A percentile compares a stretch with the other conserved stretches of the same genome.
Evolutionary conservation across 2,329 filamentous ascomycete species (phyloP).

Genomic region (Paracamarosporium sp.): DNA sequence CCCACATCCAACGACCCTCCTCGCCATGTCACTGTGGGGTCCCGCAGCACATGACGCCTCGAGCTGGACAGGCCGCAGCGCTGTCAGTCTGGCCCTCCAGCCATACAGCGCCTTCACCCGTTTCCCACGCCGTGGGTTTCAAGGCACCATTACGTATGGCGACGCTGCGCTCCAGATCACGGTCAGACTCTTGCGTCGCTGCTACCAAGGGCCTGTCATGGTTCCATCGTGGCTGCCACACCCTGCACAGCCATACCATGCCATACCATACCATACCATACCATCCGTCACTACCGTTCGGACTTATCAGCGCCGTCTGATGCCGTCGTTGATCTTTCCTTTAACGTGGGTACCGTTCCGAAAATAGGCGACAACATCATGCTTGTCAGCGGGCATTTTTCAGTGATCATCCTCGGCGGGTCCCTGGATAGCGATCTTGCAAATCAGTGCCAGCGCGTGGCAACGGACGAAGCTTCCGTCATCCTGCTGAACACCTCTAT

Average conservation of each 20-base stretch:
- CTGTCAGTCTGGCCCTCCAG: constrained; percentile 10
- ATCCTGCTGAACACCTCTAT: too few relatives aligned
- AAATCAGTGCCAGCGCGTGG: background rate
- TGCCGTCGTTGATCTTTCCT: background rate
- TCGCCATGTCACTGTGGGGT: constrained; percentile 16
- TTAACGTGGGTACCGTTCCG: background rate
- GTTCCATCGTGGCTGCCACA: constrained; percentile 5
- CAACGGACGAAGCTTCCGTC: background rate
- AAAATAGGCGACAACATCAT: background rate
- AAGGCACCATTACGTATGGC: constrained; percentile 32
- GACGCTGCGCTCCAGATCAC: constrained; percentile 18
- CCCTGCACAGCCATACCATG: constrained; percentile 6
- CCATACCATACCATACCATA: constrained; percentile 7
- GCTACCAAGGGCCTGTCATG: background rate
- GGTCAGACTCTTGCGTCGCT: constrained; percentile 8
- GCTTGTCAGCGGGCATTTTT: constrained; percentile 10
- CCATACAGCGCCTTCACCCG: constrained; percentile 28
- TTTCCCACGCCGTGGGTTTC: constrained; percentile 19
- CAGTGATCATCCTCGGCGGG: constrained; percentile 3
- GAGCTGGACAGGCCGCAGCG: background rate
- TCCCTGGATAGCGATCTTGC: constrained; percentile 5
- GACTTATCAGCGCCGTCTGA: background rate
- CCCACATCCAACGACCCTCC: background rate
- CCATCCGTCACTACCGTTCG: background rate
- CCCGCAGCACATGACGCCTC: background rate